Evolutionary conservation across 2,329 filamentous ascomycete genomes (phyloP).

Genomic region (Plectosphaerella plurivora): DNA sequence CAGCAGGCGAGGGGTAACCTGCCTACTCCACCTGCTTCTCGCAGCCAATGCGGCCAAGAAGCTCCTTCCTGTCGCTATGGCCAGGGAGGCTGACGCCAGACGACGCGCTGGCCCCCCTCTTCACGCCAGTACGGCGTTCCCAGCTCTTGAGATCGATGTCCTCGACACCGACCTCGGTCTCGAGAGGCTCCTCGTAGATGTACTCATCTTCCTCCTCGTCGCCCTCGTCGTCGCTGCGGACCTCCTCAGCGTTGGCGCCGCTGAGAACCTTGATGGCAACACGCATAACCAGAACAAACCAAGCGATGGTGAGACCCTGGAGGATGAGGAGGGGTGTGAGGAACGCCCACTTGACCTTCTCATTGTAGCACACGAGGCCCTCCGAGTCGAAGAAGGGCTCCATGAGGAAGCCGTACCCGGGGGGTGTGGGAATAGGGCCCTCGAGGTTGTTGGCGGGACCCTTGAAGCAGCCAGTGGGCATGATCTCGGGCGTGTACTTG

Average conservation of each 20-base stretch:
- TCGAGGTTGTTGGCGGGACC: constrained; percentile 50
- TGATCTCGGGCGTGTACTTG: constrained; percentile 55
- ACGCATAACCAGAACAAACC: constrained; percentile 85
- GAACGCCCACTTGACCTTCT: constrained; percentile 71
- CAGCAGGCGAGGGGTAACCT: background rate
- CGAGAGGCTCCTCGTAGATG: constrained; percentile 53
- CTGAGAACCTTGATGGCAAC: constrained; percentile 77
- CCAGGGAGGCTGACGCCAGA: constrained; percentile 63
- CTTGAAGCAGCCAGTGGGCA: constrained; percentile 68
- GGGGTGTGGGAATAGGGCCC: constrained; percentile 46
- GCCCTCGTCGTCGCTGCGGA: constrained; percentile 76
- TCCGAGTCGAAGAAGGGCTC: constrained; percentile 69
- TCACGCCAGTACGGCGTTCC: constrained; percentile 52
- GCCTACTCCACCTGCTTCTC: constrained; percentile 64
- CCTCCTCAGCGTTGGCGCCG: constrained; percentile 76
- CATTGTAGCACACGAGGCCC: constrained; percentile 76
- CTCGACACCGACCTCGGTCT: constrained; percentile 74
- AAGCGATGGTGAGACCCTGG: constrained; percentile 75
- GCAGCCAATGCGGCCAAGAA: constrained; percentile 77
- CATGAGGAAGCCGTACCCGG: constrained; percentile 57
- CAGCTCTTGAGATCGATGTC: constrained; percentile 62
- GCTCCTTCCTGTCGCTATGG: constrained; percentile 73
- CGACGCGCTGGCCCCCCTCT: constrained; percentile 46
- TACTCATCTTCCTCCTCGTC: constrained; percentile 56
- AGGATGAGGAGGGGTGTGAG: constrained; percentile 71